Evolutionary conservation across 331 rosid species (phyloP).

Genomic region (Quercus phellos): DNA sequence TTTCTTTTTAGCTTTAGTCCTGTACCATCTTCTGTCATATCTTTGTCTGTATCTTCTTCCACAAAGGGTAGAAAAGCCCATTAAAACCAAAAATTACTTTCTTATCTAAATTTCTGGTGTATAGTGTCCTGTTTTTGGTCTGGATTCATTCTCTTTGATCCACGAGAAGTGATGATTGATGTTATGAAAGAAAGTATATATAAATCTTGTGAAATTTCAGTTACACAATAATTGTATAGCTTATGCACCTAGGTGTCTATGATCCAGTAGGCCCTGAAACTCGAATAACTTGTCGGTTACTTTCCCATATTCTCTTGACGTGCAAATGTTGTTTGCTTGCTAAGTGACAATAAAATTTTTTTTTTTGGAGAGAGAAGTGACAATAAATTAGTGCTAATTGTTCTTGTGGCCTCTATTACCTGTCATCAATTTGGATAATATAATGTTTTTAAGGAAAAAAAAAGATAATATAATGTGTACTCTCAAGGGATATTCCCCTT

Average conservation of each 20-base stretch:
- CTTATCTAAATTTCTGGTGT: neutral
- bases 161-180: constrained; percentile 15
- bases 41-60: neutral
- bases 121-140: constrained; percentile 33
- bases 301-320: neutral
- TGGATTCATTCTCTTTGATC: constrained; percentile 17
- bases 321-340: neutral
- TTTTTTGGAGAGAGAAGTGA: neutral
- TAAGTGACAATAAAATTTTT: too few species aligned
- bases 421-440: neutral
- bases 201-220: neutral
- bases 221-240: constrained; percentile 4
- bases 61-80: neutral
- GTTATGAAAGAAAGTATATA: neutral
- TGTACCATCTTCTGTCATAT: neutral
- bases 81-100: neutral
- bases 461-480: too few species aligned
- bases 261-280: neutral
- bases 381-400: neutral
- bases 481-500: too few species aligned
- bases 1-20: neutral
- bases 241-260: neutral
- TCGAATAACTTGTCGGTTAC: neutral
- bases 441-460: too few species aligned
- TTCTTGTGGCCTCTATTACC: neutral